Percentiles rank a stretch among this genome's conserved stretches.
These are phyloP conservation scores for Colletotrichum somersetense DNA, from an alignment of 2,329 filamentous ascomycete genomes.

Conservation along the genomic window DNA sequence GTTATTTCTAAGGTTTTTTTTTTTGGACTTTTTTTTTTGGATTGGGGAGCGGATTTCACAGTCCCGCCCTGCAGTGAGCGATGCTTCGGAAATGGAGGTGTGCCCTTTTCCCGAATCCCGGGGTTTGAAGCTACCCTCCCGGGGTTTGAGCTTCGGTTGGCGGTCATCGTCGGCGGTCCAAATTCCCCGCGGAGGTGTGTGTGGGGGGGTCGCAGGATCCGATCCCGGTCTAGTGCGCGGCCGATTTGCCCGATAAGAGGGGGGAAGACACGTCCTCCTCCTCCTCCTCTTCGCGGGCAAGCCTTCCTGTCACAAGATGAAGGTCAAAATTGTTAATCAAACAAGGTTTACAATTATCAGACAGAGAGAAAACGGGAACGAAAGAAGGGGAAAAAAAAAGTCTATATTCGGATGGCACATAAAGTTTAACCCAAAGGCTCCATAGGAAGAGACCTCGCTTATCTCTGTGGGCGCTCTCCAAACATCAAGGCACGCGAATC, in stretches of 20 bases:
- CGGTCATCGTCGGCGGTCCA: background rate
- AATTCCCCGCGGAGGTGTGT: constrained; percentile 3
- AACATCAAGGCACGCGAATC: background rate
- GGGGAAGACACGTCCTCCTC: background rate
- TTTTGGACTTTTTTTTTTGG: too few relatives aligned
- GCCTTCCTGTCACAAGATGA: background rate
- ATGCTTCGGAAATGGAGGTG: background rate
- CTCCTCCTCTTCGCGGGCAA: background rate
- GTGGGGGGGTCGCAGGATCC: background rate
- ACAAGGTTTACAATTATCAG: background rate
- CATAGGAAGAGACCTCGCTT: constrained; percentile 12
- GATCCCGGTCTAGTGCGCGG: constrained; percentile 18
- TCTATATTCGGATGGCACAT: constrained; percentile 10
- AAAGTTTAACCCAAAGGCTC: background rate
- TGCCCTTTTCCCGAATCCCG: background rate
- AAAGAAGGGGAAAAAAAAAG: background rate
- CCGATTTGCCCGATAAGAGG: constrained; percentile 7
- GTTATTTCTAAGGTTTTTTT: too few relatives aligned
- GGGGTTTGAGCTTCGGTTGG: constrained; percentile 23
- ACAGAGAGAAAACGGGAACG: background rate
- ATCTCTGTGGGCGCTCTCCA: constrained; percentile 10
- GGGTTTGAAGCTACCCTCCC: constrained; percentile 12
- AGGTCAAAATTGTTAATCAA: background rate
- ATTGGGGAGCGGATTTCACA: background rate
- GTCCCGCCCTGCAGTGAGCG: background rate